phyloP scores from a whole-genome alignment of 768 basidiomycete species.

The Tulasnella sp. region DNA sequence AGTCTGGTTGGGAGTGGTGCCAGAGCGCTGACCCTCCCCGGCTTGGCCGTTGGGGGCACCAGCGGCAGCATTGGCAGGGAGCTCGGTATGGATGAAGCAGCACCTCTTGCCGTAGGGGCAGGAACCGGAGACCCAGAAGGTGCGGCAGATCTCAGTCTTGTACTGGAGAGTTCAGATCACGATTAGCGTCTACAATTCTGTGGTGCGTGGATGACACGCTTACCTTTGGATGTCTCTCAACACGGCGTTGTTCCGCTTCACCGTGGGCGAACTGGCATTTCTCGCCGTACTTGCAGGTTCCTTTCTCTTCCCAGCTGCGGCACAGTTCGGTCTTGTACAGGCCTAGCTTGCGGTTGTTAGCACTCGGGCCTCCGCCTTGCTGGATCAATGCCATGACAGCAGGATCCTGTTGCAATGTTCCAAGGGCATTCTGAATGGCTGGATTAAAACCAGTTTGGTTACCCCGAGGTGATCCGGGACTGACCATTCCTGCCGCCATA shows the following conservation, averaged over 20 bases:
- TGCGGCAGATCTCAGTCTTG: slow-evolving; percentile 94
- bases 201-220: slow-evolving; percentile 36
- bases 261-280: slow-evolving; percentile 96
- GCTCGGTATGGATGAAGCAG: slow-evolving; percentile 91
- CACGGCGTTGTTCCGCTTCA: slow-evolving; percentile 81
- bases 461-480: background rate
- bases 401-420: slow-evolving; percentile 24
- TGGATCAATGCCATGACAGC: slow-evolving; percentile 23
- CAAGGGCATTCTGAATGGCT: background rate
- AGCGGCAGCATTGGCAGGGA: slow-evolving; percentile 46
- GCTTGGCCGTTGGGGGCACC: slow-evolving; percentile 47
- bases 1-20: slow-evolving; percentile 50
- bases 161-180: slow-evolving; percentile 56
- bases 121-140: slow-evolving; percentile 92
- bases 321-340: slow-evolving; percentile 91
- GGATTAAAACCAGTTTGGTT: background rate
- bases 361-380: slow-evolving; percentile 63
- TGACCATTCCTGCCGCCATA: slow-evolving; percentile 1
- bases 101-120: slow-evolving; percentile 92
- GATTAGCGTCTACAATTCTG: slow-evolving; percentile 29
- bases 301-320: slow-evolving; percentile 92
- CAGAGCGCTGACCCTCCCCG: slow-evolving; percentile 46
- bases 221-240: slow-evolving; percentile 89
- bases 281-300: slow-evolving; percentile 77
- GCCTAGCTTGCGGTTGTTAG: slow-evolving; percentile 88